phyloP scores from a whole-genome alignment of 2,329 filamentous ascomycete species.

The Hypoxylon sp. region DNA sequence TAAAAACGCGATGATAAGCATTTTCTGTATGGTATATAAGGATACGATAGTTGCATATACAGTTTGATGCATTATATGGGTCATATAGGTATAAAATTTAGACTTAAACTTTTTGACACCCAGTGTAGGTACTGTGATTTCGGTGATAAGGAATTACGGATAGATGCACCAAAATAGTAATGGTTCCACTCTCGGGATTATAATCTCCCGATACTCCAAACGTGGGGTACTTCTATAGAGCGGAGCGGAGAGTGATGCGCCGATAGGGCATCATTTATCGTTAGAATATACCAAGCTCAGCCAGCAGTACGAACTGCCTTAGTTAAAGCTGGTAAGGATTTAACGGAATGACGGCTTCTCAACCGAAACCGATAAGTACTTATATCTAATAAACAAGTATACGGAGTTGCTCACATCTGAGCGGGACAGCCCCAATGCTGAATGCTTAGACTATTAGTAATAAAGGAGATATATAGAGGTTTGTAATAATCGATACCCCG shows the following conservation, averaged over 20 bases:
- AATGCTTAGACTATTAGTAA: neutral
- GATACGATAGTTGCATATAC: too few species aligned
- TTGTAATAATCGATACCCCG: conserved; percentile 6
- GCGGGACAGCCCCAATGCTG: too few species aligned
- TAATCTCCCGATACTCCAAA: conserved; percentile 7
- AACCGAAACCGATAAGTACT: conserved; percentile 13
- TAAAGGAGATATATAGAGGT: neutral
- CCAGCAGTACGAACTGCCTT: neutral
- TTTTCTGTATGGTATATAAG: too few species aligned
- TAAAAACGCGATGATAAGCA: too few species aligned
- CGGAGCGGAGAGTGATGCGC: too few species aligned
- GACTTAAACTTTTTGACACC: too few species aligned
- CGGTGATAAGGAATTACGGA: neutral
- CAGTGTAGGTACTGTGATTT: too few species aligned
- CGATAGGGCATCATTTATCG: neutral
- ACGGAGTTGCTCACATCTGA: neutral
- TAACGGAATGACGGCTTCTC: conserved; percentile 1
- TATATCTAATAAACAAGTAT: neutral
- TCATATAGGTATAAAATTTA: too few species aligned
- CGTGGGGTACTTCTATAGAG: too few species aligned
- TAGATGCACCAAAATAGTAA: neutral
- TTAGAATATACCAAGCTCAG: neutral
- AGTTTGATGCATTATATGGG: too few species aligned
- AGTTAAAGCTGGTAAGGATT: too few species aligned
- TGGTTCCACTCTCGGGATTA: conserved; percentile 4